Evolutionary conservation across 2,329 filamentous ascomycete genomes (phyloP).

Genomic region (Phaeosphaeriaceae sp.): DNA sequence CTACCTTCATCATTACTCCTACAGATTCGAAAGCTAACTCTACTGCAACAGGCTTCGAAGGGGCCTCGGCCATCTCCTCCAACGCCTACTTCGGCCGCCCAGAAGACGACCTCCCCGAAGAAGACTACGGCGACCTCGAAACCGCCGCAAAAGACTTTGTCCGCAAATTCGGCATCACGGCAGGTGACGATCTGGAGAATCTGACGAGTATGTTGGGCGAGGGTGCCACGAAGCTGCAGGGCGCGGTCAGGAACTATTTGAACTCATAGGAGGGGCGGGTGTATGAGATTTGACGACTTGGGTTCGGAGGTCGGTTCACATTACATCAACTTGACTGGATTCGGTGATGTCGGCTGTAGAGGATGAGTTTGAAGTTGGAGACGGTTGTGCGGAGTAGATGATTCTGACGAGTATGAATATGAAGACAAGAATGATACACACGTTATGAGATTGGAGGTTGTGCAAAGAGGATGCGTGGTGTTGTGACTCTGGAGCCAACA

Average conservation of each 20-base stretch:
- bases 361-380: background rate
- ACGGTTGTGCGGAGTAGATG: background rate
- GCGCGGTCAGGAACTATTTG: constrained; percentile 50
- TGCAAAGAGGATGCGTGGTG: background rate
- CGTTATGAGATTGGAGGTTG: background rate
- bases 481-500: background rate
- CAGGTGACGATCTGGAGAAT: constrained; percentile 94
- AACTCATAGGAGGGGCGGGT: constrained; percentile 41
- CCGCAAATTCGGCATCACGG: constrained; percentile 92
- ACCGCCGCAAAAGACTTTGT: constrained; percentile 95
- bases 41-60: constrained; percentile 75
- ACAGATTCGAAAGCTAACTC: constrained; percentile 11
- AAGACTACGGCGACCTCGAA: constrained; percentile 90
- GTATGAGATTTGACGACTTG: background rate
- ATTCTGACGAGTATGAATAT: background rate
- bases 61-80: constrained; percentile 88
- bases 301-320: no score
- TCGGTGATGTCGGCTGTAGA: no score
- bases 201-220: constrained; percentile 83
- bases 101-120: constrained; percentile 75
- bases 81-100: constrained; percentile 97
- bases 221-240: constrained; percentile 83
- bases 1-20: background rate
- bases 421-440: background rate
- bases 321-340: no score